A percentile compares a stretch with the other conserved stretches of the same genome.
These are phyloP conservation scores for Nannochloropsis gaditana DNA, from an alignment of 108 stramenopile genomes.

Conservation along the genomic window DNA sequence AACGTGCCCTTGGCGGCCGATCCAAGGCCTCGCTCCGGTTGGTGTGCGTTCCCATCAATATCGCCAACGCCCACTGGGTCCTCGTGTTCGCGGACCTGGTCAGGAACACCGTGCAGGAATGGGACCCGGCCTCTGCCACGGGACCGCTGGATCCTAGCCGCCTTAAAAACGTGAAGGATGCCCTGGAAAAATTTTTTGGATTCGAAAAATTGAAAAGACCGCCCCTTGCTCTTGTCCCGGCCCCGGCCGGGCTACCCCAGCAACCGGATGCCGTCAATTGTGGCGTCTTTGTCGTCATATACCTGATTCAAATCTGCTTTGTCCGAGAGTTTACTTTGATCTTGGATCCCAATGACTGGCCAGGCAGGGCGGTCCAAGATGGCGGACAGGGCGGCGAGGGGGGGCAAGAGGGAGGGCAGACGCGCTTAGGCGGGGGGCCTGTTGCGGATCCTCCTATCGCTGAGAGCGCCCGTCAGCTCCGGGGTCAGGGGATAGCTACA, in stretches of 20 bases:
- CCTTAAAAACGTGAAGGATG: not conserved
- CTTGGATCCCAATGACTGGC: too few relatives aligned
- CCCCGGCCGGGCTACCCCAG: not conserved
- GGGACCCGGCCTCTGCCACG: not conserved
- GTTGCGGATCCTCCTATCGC: too few relatives aligned
- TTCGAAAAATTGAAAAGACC: not conserved
- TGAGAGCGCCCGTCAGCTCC: too few relatives aligned
- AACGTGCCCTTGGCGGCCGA: not conserved
- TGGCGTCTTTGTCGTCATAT: not conserved
- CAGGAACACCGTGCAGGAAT: not conserved
- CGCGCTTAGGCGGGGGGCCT: too few relatives aligned
- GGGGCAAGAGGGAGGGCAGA: too few relatives aligned
- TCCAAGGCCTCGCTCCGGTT: not conserved
- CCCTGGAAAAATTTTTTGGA: not conserved
- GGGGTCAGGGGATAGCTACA: too few relatives aligned
- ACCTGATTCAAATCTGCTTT: not conserved
- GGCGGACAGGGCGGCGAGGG: too few relatives aligned
- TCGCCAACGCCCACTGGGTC: not conserved
- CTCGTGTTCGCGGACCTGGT: not conserved
- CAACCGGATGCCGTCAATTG: slow-evolving; percentile 3
- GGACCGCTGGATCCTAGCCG: not conserved
- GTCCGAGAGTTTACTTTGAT: not conserved
- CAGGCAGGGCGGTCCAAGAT: too few relatives aligned
- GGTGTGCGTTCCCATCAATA: not conserved
- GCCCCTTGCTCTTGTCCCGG: not conserved